Evolutionary conservation across 2,329 filamentous ascomycete genomes (phyloP), one percentile per base, ranked within the genome.

Genomic region (Pseudogymnoascus sp.): DNA sequence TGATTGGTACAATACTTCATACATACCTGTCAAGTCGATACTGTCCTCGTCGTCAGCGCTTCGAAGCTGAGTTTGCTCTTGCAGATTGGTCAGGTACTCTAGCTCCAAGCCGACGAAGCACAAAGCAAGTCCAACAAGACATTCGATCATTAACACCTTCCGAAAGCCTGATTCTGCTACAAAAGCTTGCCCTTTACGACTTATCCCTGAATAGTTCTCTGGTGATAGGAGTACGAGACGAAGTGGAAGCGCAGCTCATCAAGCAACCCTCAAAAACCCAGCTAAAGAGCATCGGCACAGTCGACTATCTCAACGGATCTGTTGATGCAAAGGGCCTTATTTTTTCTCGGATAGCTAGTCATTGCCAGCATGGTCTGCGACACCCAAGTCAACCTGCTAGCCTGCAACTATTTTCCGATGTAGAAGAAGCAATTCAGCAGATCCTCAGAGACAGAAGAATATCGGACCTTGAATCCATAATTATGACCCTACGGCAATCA

Each of bases 1-100:
- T 79, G 6, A 69, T 72, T 18, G 74, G 76, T 14, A 77, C 76
- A 5, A 68, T 80, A 3, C 64, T 80, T 8, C 79, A 81, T 63
- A 79, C 78, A 1, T 80, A 76, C 64, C 68, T 79, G 4, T 79
- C 78, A 1, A 74, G 72, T 33, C 74, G 74, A 59, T 76, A 74
- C 16, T 72, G 75, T 21, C 69, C 73, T 23, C 73, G 78, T 4
- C 70, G 75, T 62, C 68, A 76, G 58, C 77, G 77, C 62, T 75
- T 78, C 40, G 71, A 75, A 55, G 71, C 71, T 1, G 77, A 79
- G 65, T 69, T 72, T 2, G 69, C 71, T 12, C 67, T 79, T 45
- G 73, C 75, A 3, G 66, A 67, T 16, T 78, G 74, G 70, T 73
- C 72, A 3, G 66, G 72, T 9, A 72, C 72, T 61, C 62, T 74